A percentile compares a stretch with the other conserved stretches of the same genome.
phyloP scores from a whole-genome alignment of 495 filamentous ascomycete species.

The Cercophora scortea region DNA sequence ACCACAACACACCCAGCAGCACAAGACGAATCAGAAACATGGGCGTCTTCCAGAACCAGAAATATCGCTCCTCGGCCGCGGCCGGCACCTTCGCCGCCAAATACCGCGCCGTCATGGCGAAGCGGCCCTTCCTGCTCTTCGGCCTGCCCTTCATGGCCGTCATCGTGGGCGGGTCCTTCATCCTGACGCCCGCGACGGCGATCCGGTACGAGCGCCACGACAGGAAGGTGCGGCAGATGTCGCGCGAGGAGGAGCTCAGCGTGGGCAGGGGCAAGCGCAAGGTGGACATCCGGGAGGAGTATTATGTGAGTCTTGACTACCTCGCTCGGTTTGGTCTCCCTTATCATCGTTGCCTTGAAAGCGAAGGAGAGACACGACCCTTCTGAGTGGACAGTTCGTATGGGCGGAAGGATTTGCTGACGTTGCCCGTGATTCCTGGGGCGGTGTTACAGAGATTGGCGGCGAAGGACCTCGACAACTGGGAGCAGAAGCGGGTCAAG shows the following conservation, averaged over 20 bases:
- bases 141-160: slow-evolving; percentile 88
- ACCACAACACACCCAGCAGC: too few relatives aligned
- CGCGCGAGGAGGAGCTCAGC: slow-evolving; percentile 75
- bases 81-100: slow-evolving; percentile 59
- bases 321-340: neutral
- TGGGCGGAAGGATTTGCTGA: neutral
- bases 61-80: slow-evolving; percentile 54
- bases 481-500: slow-evolving; percentile 92
- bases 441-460: slow-evolving; percentile 60
- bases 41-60: slow-evolving; percentile 66
- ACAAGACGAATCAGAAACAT: slow-evolving; percentile 38
- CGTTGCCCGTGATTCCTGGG: neutral
- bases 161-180: slow-evolving; percentile 92
- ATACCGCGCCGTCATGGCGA: slow-evolving; percentile 63
- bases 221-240: slow-evolving; percentile 71
- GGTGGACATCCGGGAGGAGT: slow-evolving; percentile 82
- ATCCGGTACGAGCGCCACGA: slow-evolving; percentile 91
- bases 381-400: neutral
- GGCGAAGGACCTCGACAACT: slow-evolving; percentile 85
- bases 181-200: slow-evolving; percentile 87
- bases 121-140: slow-evolving; percentile 86
- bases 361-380: neutral
- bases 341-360: neutral
- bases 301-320: slow-evolving; percentile 61
- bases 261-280: slow-evolving; percentile 61